Evolutionary conservation across 495 filamentous ascomycete species (phyloP).

Genomic region (Penicillium coprophilum): DNA sequence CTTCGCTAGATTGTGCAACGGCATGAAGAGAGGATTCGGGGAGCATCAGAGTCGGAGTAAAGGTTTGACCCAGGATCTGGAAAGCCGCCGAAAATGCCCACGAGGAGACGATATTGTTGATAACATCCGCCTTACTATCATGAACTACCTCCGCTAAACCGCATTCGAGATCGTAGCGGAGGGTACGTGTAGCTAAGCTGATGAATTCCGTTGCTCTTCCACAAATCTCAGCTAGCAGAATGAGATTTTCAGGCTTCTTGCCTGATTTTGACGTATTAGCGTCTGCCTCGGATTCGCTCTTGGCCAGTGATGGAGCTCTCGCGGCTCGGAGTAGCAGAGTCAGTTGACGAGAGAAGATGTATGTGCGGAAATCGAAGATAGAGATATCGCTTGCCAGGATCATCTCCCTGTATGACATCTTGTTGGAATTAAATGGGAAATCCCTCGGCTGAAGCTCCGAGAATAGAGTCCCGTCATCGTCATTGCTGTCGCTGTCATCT

Average conservation of each 20-base stretch:
- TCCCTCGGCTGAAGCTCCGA: slow-evolving; percentile 36
- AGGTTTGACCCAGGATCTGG: slow-evolving; percentile 75
- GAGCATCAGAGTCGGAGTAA: slow-evolving; percentile 64
- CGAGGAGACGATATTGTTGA: slow-evolving; percentile 80
- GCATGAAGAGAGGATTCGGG: slow-evolving; percentile 55
- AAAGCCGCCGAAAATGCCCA: slow-evolving; percentile 80
- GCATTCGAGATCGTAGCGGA: slow-evolving; percentile 68
- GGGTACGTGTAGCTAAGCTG: slow-evolving; percentile 68
- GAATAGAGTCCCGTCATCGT: slow-evolving; percentile 20
- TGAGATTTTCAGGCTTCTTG: slow-evolving; percentile 70
- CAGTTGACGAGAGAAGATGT: slow-evolving; percentile 89
- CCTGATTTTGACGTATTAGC: slow-evolving; percentile 19
- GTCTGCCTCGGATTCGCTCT: slow-evolving; percentile 19
- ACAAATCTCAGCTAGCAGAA: slow-evolving; percentile 77
- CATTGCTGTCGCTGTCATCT: slow-evolving; percentile 16
- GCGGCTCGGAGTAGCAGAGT: slow-evolving; percentile 79
- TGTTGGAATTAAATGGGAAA: slow-evolving; percentile 65
- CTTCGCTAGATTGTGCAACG: slow-evolving; percentile 28
- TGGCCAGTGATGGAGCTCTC: slow-evolving; percentile 51
- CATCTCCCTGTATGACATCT: slow-evolving; percentile 85
- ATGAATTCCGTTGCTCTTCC: slow-evolving; percentile 77
- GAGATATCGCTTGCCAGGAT: slow-evolving; percentile 96
- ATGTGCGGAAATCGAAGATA: slow-evolving; percentile 93
- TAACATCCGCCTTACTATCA: slow-evolving; percentile 48
- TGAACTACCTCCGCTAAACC: slow-evolving; percentile 38